Evolutionary conservation across 768 basidiomycete species (phyloP).

Genomic region (Lactarius trivialis): DNA sequence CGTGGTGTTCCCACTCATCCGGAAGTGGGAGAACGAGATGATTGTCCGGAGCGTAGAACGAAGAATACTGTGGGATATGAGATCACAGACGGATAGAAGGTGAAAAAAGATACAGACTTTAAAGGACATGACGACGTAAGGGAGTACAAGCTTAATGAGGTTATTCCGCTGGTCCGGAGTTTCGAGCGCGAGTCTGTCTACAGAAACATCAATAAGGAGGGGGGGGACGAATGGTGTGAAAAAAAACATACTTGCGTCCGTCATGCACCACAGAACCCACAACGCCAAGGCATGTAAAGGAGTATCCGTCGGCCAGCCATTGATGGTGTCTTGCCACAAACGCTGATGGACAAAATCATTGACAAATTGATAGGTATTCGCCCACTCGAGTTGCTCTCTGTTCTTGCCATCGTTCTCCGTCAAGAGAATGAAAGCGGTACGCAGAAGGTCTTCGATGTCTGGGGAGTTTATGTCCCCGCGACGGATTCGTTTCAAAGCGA

Average conservation of each 20-base stretch:
- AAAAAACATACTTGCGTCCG: slow-evolving; percentile 40
- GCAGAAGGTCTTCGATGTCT: slow-evolving; percentile 36
- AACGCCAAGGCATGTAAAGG: slow-evolving; percentile 45
- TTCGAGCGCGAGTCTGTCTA: slow-evolving; percentile 31
- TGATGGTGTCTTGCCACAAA: slow-evolving; percentile 37
- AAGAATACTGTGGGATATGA: slow-evolving; percentile 44
- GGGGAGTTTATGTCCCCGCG: slow-evolving; percentile 28
- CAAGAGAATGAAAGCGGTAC: slow-evolving; percentile 48
- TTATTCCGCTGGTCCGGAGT: slow-evolving; percentile 25
- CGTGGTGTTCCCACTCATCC: slow-evolving; percentile 21
- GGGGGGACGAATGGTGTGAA: background rate
- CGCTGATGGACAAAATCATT: slow-evolving; percentile 40
- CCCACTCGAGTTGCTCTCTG: slow-evolving; percentile 45
- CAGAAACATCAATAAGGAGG: background rate
- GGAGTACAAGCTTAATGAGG: slow-evolving; percentile 25
- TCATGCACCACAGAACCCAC: slow-evolving; percentile 61
- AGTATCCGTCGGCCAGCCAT: slow-evolving; percentile 56
- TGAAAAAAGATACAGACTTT: slow-evolving; percentile 33
- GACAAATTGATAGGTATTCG: slow-evolving; percentile 42
- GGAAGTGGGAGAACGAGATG: slow-evolving; percentile 51
- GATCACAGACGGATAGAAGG: slow-evolving; percentile 40
- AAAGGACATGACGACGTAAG: slow-evolving; percentile 26
- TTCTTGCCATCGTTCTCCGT: slow-evolving; percentile 67
- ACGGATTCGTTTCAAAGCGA: slow-evolving; percentile 30
- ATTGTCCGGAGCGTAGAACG: slow-evolving; percentile 53